These are phyloP conservation scores for Eleusine indica DNA, from an alignment of 176 grass and related monocot genomes.

Conservation along the genomic window DNA sequence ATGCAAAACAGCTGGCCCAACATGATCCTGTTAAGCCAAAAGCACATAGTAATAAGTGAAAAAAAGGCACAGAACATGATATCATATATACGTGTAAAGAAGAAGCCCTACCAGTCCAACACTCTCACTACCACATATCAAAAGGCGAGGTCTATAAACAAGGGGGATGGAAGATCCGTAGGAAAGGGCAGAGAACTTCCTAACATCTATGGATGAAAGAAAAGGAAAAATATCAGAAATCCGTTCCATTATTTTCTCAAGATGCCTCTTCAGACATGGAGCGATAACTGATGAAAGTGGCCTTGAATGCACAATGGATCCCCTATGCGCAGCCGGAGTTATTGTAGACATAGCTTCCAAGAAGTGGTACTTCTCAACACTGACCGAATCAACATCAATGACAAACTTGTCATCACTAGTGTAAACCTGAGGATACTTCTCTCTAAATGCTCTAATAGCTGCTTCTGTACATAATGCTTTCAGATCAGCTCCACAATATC, in stretches of 20 bases:
- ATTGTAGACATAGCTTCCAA: constrained; percentile 99
- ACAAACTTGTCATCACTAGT: constrained; percentile 98
- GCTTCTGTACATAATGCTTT: constrained; percentile 98
- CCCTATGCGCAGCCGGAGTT: constrained; percentile 93
- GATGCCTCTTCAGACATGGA: constrained; percentile 87
- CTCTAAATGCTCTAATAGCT: constrained; percentile 92
- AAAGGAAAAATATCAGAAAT: constrained; percentile 89
- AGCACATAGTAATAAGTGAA: constrained; percentile 43
- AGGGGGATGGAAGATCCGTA: constrained; percentile 81
- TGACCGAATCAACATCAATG: constrained; percentile 93
- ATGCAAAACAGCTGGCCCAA: constrained; percentile 97
- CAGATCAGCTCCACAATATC: constrained; percentile 98
- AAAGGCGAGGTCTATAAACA: constrained; percentile 93
- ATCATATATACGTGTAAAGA: constrained; percentile 7
- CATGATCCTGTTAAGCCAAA: constrained; percentile 86
- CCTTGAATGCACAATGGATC: constrained; percentile 87
- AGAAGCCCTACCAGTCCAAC: constrained; percentile 76
- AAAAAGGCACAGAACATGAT: constrained; percentile 10
- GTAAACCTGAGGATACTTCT: constrained; percentile 99
- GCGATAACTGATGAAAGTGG: constrained; percentile 77
- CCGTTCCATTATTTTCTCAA: constrained; percentile 80
- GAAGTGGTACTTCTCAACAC: constrained; percentile 87
- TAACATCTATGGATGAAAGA: constrained; percentile 64
- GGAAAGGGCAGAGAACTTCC: constrained; percentile 68
- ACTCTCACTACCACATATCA: constrained; percentile 82